Evolutionary conservation across 2,329 filamentous ascomycete species (phyloP).

Genomic region (Ceratocystis colombiana): DNA sequence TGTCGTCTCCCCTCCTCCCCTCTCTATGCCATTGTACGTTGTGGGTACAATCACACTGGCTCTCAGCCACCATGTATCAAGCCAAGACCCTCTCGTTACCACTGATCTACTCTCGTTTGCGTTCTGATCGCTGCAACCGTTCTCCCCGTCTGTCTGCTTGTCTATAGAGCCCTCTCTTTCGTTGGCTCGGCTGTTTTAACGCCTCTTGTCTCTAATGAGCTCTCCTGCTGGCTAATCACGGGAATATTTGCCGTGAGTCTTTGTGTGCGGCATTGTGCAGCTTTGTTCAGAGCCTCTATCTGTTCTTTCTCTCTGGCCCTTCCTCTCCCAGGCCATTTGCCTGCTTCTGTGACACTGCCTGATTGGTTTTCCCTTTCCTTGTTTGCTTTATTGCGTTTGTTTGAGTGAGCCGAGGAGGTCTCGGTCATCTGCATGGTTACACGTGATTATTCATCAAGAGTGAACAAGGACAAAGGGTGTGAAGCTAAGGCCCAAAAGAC

Average conservation of each 20-base stretch:
- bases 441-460: not conserved
- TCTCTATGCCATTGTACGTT: not conserved
- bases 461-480: not conserved
- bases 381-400: not conserved
- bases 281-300: not conserved
- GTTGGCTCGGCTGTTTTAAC: slow-evolving; percentile 9
- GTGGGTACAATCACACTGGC: not conserved
- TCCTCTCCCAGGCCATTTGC: not conserved
- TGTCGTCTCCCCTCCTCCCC: not conserved
- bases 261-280: not conserved
- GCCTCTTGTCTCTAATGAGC: not conserved
- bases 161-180: too few relatives aligned
- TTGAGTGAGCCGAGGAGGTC: slow-evolving; percentile 13
- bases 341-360: not conserved
- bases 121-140: not conserved
- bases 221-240: not conserved
- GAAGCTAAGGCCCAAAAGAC: not conserved
- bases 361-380: not conserved
- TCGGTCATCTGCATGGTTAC: slow-evolving; percentile 16
- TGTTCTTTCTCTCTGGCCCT: not conserved
- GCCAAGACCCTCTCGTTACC: slow-evolving; percentile 9
- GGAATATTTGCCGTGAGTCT: not conserved
- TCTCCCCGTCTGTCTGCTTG: not conserved
- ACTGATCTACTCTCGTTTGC: not conserved
- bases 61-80: slow-evolving; percentile 13